These are phyloP conservation scores for Ganoderma multipileum DNA, from an alignment of 1,284 basidiomycete species.

Conservation along the genomic window DNA sequence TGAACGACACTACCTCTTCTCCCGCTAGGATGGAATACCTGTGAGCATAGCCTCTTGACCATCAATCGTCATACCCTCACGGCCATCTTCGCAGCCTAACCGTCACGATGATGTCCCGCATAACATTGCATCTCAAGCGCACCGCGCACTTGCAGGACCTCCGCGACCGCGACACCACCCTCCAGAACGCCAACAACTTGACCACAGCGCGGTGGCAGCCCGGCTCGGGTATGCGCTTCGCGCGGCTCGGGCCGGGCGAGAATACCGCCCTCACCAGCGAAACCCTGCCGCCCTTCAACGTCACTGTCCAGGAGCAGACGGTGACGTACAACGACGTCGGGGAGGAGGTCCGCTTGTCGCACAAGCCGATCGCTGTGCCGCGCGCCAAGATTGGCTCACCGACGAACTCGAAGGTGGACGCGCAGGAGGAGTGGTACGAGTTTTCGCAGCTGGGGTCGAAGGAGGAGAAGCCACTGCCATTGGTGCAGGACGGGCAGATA, in stretches of 20 bases:
- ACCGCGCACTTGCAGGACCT: background rate
- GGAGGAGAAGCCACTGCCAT: too few species aligned
- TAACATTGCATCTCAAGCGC: slow-evolving; percentile 51
- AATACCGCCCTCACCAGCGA: background rate
- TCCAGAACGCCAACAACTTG: too few species aligned
- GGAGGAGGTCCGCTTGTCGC: slow-evolving; percentile 21
- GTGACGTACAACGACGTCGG: slow-evolving; percentile 38
- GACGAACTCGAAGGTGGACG: background rate
- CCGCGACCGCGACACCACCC: too few species aligned
- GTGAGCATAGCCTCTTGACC: slow-evolving; percentile 40
- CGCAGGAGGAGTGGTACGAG: slow-evolving; percentile 15
- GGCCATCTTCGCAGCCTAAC: slow-evolving; percentile 28
- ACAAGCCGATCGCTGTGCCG: too few species aligned
- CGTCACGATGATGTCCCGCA: slow-evolving; percentile 62
- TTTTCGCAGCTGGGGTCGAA: background rate
- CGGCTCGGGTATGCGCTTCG: slow-evolving; percentile 1
- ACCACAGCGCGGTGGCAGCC: background rate
- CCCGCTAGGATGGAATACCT: slow-evolving; percentile 52
- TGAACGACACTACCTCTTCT: slow-evolving; percentile 1
- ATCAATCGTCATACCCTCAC: background rate
- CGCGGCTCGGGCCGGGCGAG: background rate
- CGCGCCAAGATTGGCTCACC: background rate
- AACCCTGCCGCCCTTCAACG: background rate
- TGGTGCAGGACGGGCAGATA: too few species aligned
- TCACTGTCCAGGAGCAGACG: slow-evolving; percentile 9